A percentile compares a stretch with the other conserved stretches of the same genome.
phyloP scores from a whole-genome alignment of 179 eudicot species.

The Patellifolia procumbens region DNA sequence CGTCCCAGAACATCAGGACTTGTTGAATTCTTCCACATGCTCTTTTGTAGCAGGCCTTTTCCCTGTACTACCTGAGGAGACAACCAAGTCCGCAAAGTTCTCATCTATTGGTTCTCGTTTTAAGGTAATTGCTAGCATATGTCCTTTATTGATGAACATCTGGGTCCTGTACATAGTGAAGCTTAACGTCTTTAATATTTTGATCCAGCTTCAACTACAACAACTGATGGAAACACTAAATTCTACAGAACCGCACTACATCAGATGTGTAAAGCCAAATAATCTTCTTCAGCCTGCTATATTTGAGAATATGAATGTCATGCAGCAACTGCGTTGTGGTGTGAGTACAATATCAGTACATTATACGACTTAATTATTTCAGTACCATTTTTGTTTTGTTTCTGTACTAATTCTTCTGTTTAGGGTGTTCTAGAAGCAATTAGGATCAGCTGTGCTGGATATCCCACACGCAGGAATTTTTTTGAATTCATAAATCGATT shows the following conservation, averaged over 20 bases:
- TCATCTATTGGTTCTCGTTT: slow-evolving; percentile 92
- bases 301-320: slow-evolving; percentile 83
- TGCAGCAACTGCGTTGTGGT: slow-evolving; percentile 98
- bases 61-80: slow-evolving; percentile 69
- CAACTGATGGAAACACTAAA: slow-evolving; percentile 89
- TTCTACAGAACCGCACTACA: slow-evolving; percentile 94
- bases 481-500: slow-evolving; percentile 80
- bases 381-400: slow-evolving; percentile 11
- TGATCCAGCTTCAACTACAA: slow-evolving; percentile 83
- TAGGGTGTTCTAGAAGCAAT: slow-evolving; percentile 99
- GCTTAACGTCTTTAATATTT: slow-evolving; percentile 23
- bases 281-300: slow-evolving; percentile 86
- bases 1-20: slow-evolving; percentile 92
- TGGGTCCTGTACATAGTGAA: background rate
- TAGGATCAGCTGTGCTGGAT: slow-evolving; percentile 96
- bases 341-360: slow-evolving; percentile 60
- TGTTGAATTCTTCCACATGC: slow-evolving; percentile 83
- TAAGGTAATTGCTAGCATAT: slow-evolving; percentile 50
- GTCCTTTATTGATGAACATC: slow-evolving; percentile 11
- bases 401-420: slow-evolving; percentile 39
- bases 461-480: slow-evolving; percentile 87
- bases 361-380: background rate
- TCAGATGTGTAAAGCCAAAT: slow-evolving; percentile 98
- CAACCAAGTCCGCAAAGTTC: slow-evolving; percentile 82
- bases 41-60: slow-evolving; percentile 82